Percentiles rank a stretch among this genome's conserved stretches.
Conservation (phyloP, 2,329 filamentous ascomycete genomes). For the Xylaria sp. region DNA sequence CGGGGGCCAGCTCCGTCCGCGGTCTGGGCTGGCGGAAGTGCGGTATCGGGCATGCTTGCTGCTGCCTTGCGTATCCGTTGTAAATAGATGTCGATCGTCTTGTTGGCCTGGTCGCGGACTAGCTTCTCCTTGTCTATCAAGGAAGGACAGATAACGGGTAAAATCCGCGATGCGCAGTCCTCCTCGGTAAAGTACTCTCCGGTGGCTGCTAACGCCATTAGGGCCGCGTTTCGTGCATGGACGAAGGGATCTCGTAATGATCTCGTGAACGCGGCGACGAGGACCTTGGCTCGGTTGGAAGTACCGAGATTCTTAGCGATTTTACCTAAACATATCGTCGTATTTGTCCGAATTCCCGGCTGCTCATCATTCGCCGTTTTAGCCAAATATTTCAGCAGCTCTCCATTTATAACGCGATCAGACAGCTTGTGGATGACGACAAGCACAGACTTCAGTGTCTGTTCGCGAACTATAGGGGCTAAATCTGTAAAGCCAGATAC, state of each 20-base stretch:
- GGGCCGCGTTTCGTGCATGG: constrained; percentile 88
- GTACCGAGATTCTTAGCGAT: constrained; percentile 89
- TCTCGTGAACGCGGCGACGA: constrained; percentile 90
- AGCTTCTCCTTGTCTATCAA: constrained; percentile 96
- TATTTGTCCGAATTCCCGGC: constrained; percentile 96
- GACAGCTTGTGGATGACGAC: constrained; percentile 89
- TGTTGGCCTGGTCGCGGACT: constrained; percentile 89
- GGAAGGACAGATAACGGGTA: constrained; percentile 85
- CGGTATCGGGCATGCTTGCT: constrained; percentile 81
- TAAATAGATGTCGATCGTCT: constrained; percentile 88
- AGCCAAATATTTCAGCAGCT: constrained; percentile 88
- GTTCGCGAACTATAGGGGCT: constrained; percentile 91
- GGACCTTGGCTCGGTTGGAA: constrained; percentile 84
- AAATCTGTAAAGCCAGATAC: constrained; percentile 95
- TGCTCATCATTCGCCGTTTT: constrained; percentile 98
- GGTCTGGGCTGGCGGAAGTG: constrained; percentile 72
- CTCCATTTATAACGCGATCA: constrained; percentile 92
- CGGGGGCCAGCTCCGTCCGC: constrained; percentile 67
- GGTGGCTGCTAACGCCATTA: constrained; percentile 88
- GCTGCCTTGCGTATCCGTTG: constrained; percentile 82
- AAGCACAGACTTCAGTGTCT: constrained; percentile 94
- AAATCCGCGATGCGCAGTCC: constrained; percentile 83
- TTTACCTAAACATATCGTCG: constrained; percentile 95
- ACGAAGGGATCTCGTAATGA: constrained; percentile 94
- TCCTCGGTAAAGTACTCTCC: constrained; percentile 88